Base-by-base conservation (phyloP, 345 rosid species). In the Raphanus sativus region DNA sequence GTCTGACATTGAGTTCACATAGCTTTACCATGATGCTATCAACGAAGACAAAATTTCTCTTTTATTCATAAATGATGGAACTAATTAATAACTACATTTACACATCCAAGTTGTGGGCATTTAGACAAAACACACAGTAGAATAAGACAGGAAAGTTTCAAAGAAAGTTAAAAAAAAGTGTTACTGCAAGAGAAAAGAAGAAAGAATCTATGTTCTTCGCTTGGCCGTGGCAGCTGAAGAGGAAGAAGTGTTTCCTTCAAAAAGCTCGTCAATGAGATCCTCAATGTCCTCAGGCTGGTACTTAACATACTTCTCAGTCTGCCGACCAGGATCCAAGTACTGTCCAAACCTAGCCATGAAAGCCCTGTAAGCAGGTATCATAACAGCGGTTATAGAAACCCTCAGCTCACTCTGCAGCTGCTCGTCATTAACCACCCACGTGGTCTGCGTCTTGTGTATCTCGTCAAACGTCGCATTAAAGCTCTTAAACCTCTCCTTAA, bases 401-500 rank as follows among this genome's bases (percentile, higher is more conserved):
- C 98, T 81, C 6, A 94, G 91, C 86, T 94, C 98, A 0, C 95
- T 89, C 68, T 94, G 98, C 28, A 94, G 85, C 84, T 92, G 97
- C 85, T 90, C 94, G 58, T 94, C 98, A 5, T 81, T 85, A 40
- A 94, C 92, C 30, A 94, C 90, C 98, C 98, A 94, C 0, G 87
- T 50, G 80, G 89, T 87, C 69, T 94, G 97, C 12, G 95, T 92
- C 91, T 77, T 85, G 82, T 92, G 95, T 54, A 94, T 94, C 71
- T 94, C 98, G 32, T 94, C 98, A 15, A 94, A 94, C 82, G 88
- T 84, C 12, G 87, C 81, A 17, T 87, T 92, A 83, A 94, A 94
- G 84, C 79, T 89, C 87, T 92, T 92, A 85, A 92, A 92, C 81
- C 90, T 81, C 85, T 92, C 97, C 84, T 92, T 94, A 69, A 94